These are phyloP conservation scores for Cryptococcus sp. DNA, from an alignment of 1,284 basidiomycete species.

Conservation along the genomic window DNA sequence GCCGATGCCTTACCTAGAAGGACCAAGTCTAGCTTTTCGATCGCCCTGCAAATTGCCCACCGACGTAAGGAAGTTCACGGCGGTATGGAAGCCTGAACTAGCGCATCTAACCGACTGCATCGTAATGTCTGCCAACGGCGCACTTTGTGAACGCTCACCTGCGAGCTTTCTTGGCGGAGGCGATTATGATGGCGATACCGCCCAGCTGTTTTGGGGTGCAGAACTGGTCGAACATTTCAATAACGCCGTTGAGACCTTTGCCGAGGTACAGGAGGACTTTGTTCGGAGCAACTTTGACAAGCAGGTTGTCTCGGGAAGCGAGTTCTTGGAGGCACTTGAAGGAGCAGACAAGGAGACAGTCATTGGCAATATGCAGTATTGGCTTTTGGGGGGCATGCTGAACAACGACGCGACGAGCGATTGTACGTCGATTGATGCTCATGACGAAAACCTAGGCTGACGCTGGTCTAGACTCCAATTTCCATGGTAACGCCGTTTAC, in stretches of 20 bases:
- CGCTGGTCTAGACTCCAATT: slow-evolving; percentile 30
- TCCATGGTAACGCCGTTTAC: slow-evolving; percentile 42
- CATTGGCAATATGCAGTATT: slow-evolving; percentile 31
- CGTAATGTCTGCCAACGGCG: slow-evolving; percentile 37
- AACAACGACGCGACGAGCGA: slow-evolving; percentile 23
- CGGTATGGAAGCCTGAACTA: slow-evolving; percentile 37
- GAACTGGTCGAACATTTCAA: slow-evolving; percentile 31
- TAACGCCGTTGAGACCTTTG: slow-evolving; percentile 31
- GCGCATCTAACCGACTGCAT: slow-evolving; percentile 40
- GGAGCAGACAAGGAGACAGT: slow-evolving; percentile 19
- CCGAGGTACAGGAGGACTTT: slow-evolving; percentile 25
- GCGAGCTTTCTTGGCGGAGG: slow-evolving; percentile 45
- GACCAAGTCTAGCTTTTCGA: slow-evolving; percentile 33
- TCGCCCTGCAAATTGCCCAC: slow-evolving; percentile 47
- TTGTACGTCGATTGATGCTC: slow-evolving; percentile 23
- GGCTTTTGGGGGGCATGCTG: slow-evolving; percentile 28
- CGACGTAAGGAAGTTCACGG: slow-evolving; percentile 37
- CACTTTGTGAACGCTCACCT: slow-evolving; percentile 35
- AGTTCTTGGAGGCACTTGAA: slow-evolving; percentile 27
- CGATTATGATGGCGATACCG: slow-evolving; percentile 48
- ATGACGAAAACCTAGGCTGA: not conserved
- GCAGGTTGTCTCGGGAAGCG: slow-evolving; percentile 29
- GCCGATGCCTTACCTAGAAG: slow-evolving; percentile 29
- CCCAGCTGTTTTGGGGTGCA: slow-evolving; percentile 35
- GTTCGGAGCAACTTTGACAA: slow-evolving; percentile 39